Base-by-base conservation (phyloP, 192 early-diverging fungal genomes). In the Backusella westeae region DNA sequence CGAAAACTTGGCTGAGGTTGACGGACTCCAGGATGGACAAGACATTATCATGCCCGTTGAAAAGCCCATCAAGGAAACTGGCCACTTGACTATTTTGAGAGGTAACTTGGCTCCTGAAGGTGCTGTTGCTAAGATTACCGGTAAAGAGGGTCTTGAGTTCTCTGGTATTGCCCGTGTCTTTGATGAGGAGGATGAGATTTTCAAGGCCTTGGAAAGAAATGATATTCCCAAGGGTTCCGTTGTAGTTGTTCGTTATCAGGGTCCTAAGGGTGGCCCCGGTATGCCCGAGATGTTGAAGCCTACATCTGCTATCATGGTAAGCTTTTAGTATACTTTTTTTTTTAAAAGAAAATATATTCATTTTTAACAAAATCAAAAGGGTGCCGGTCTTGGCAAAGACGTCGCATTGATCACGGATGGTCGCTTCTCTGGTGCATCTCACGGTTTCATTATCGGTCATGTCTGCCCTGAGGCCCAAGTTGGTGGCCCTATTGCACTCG, bases 201-300 rank as follows among this genome's bases (percentile, higher is more conserved):
- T 98, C 78, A 80, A 79, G 32, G 96, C 96, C 4, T 84, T 99
- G 74, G 96, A 98, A 85, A 84, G 87, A 38, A 89, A 90, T 34
- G 87, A 96, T 77, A 96, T 99, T 74, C 73, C 68, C 76, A 98
- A 98, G 88, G 98, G 98, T 32, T 88, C 96, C 77, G 89, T 96
- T 39, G 89, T 95, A 69, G 87, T 99, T 39, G 97, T 99, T 85
- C 94, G 98, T 34, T 98, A 99, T 82, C 94, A 96, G 80, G 98
- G 98, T 7, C 98, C 98, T 38, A 94, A 95, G 86, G 98, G 98
- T 77, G 98, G 97, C 6, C 97, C 98, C 3, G 98, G 98, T 42
- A 99, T 99, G 98, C 96, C 96, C 34, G 98, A 99, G 84, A 97
- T 99, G 91, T 88, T 99, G 80, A 98, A 96, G 9, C 98, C 98